Evolutionary conservation across 108 stramenopile species (phyloP).

Genomic region (Pseudonitzschia multiseries): DNA sequence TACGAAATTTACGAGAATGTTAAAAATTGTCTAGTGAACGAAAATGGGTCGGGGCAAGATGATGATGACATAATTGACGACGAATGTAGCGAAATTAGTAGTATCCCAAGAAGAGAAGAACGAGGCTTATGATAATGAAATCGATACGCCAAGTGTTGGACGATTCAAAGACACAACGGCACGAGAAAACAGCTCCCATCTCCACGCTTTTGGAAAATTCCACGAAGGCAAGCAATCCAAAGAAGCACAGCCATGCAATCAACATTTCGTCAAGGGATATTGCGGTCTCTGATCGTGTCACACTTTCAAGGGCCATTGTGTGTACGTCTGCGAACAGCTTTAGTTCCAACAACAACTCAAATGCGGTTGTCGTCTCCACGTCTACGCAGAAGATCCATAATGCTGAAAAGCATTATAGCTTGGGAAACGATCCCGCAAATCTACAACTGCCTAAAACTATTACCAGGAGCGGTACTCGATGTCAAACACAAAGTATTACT

Average conservation of each 20-base stretch:
- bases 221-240: background rate
- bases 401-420: background rate
- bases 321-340: background rate
- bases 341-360: background rate
- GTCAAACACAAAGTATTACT: conserved; percentile 8
- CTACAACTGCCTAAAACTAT: background rate
- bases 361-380: background rate
- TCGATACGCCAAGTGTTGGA: background rate
- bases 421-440: background rate
- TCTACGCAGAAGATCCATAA: background rate
- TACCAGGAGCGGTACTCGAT: background rate
- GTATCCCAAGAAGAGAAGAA: background rate
- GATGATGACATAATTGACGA: background rate
- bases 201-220: background rate
- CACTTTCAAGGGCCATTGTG: background rate
- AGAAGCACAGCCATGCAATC: background rate
- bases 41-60: background rate
- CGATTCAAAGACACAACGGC: background rate
- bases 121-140: background rate
- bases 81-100: background rate
- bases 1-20: conserved; percentile 27
- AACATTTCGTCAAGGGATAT: background rate
- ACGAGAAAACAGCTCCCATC: background rate
- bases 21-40: background rate
- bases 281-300: background rate